Percentiles rank a stretch among this genome's conserved stretches.
Conservation (phyloP, 768 basidiomycete genomes). For the Kwoniella dendrophila region DNA sequence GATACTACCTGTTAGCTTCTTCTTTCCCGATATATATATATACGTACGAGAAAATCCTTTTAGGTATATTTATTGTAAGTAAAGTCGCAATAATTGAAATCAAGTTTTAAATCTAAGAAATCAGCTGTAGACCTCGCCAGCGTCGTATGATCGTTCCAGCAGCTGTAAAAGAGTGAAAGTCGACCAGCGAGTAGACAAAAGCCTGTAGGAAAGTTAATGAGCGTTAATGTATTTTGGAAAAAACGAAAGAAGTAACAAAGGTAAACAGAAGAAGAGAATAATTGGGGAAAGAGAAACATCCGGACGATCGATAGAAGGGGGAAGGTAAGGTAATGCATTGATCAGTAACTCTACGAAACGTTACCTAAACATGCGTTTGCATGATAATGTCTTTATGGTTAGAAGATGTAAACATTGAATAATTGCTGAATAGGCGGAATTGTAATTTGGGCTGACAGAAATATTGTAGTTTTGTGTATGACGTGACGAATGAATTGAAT, state of each 20-base stretch:
- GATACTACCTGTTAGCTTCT: no score
- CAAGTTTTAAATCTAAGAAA: no score
- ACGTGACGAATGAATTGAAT: not conserved
- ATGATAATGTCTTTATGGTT: not conserved
- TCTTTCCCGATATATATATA: no score
- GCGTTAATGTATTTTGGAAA: not conserved
- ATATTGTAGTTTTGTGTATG: not conserved
- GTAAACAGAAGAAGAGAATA: not conserved
- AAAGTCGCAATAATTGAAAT: not conserved
- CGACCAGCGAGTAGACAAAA: constrained; percentile 24
- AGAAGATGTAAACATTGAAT: not conserved
- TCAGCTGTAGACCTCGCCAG: not conserved
- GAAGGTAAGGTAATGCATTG: constrained; percentile 5
- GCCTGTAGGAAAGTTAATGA: not conserved
- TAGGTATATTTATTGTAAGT: not conserved
- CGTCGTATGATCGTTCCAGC: not conserved
- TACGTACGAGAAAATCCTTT: constrained; percentile 8
- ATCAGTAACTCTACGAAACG: no score
- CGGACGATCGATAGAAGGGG: not conserved
- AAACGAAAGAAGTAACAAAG: not conserved
- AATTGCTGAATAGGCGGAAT: constrained; percentile 20
- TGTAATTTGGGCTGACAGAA: constrained; percentile 16
- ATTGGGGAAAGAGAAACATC: no score
- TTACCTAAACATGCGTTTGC: not conserved
- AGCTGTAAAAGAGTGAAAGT: not conserved